Percentiles rank a stretch among this genome's conserved stretches.
Conservation (phyloP, 1,139 yeast genomes). For the Yamadazyma membranifaciens region DNA sequence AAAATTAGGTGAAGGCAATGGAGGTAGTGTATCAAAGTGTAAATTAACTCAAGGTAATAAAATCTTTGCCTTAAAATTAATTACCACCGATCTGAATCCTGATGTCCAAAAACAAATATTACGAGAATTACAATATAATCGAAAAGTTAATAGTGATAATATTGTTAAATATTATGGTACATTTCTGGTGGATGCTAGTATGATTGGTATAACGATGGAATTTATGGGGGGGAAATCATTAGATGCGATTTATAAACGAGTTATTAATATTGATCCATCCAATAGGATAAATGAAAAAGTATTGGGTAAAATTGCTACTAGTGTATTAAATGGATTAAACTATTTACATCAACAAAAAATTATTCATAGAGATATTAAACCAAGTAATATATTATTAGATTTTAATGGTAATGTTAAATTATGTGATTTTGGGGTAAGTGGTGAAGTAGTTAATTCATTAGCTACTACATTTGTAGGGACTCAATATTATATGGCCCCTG, state of each 20-base stretch:
- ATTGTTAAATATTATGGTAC: slow-evolving; percentile 94
- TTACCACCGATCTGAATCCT: slow-evolving; percentile 74
- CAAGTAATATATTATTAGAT: slow-evolving; percentile 83
- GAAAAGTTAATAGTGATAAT: slow-evolving; percentile 75
- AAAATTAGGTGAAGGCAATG: slow-evolving; percentile 88
- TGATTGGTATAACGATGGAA: slow-evolving; percentile 92
- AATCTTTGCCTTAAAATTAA: slow-evolving; percentile 86
- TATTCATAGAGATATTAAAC: slow-evolving; percentile 92
- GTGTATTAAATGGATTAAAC: slow-evolving; percentile 78
- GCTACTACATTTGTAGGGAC: slow-evolving; percentile 98
- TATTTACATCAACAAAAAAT: slow-evolving; percentile 85
- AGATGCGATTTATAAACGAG: slow-evolving; percentile 80
- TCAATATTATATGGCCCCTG: slow-evolving; percentile 98
- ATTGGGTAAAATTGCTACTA: slow-evolving; percentile 82
- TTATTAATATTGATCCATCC: slow-evolving; percentile 57
- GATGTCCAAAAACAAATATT: slow-evolving; percentile 81
- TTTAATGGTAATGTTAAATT: slow-evolving; percentile 77
- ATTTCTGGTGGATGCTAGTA: slow-evolving; percentile 70
- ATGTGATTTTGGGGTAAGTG: slow-evolving; percentile 98
- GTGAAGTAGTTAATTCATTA: slow-evolving; percentile 90
- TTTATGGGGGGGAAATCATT: slow-evolving; percentile 91
- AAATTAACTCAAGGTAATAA: slow-evolving; percentile 12
- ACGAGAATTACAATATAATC: slow-evolving; percentile 84
- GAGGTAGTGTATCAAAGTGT: slow-evolving; percentile 88
- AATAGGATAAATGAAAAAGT: slow-evolving; percentile 93